Evolutionary conservation across 371 early-diverging fungal genomes (phyloP), one percentile per base, ranked within the genome.

Genomic region (Coemansia sp.): DNA sequence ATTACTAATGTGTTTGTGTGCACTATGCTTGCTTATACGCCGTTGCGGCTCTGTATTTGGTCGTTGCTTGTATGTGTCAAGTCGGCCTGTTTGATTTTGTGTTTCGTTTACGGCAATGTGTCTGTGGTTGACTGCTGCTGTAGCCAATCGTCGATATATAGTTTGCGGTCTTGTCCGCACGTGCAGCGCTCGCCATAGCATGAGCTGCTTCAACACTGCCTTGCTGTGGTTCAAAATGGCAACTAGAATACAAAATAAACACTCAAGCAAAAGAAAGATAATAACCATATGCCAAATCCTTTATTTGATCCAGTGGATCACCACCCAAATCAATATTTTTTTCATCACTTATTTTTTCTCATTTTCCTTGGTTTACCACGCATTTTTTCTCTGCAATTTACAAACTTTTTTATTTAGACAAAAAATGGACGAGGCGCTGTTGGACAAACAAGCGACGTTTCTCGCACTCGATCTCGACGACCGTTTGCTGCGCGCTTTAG

Each of bases 401-500:
- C 44, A 5, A 41, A 41, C 15, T 13, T 41, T 41, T 56, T 24
- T 24, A 24, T 24, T 24, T 24, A 29, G 17, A 56, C 19, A 44
- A 15, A 26, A 49, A 19, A 78, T 68, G 66, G 72, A 76, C 49
- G 65, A 79, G 52, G 59, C 67, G 51, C 66, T 79, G 32, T 61
- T 74, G 29, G 75, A 82, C 41, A 69, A 62, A 24, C 26, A 72
- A 60, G 63, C 66, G 36, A 80, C 86, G 36, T 89, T 89, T 67
- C 82, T 77, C 32, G 61, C 84, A 11, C 83, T 92, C 48, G 92
- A 90, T 63, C 85, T 97, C 32, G 95, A 96, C 81, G 85, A 91
- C 72, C 88, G 96, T 17, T 85, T 97, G 59, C 83, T 92, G 36
- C 87, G 94, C 51, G 95, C 96, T 19, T 75, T 96, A 24, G 91